phyloP scores from a whole-genome alignment of 352 stramenopile species.

The Globisporangium spinosum region DNA sequence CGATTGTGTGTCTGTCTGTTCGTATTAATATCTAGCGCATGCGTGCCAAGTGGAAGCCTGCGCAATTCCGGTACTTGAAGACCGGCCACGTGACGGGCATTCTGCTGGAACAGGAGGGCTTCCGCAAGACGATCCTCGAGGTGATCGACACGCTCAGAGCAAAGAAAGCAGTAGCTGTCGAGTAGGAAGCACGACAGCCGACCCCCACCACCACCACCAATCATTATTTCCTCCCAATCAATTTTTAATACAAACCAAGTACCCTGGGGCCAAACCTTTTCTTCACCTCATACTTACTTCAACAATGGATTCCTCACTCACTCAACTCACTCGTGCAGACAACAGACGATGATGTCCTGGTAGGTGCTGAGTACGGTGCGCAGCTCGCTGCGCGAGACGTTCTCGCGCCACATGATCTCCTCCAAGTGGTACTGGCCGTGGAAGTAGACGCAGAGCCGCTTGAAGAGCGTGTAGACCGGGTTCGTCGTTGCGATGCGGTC shows the following conservation, averaged over 20 bases:
- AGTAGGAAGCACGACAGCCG: background rate
- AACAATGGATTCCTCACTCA: too few species aligned
- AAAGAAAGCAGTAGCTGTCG: background rate
- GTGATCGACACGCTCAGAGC: slow-evolving; percentile 34
- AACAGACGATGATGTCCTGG: slow-evolving; percentile 80
- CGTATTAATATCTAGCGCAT: slow-evolving; percentile 33
- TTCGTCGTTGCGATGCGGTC: slow-evolving; percentile 80
- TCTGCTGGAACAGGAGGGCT: slow-evolving; percentile 64
- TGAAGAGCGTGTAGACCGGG: slow-evolving; percentile 78
- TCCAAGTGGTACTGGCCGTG: slow-evolving; percentile 84
- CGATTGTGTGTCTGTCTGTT: background rate
- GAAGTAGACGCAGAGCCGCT: slow-evolving; percentile 81
- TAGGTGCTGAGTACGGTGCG: slow-evolving; percentile 83
- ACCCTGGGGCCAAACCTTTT: background rate
- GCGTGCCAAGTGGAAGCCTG: slow-evolving; percentile 47
- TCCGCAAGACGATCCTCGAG: slow-evolving; percentile 69
- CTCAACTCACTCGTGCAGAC: slow-evolving; percentile 57
- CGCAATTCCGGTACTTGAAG: slow-evolving; percentile 59
- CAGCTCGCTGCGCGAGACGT: slow-evolving; percentile 73
- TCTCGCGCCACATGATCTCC: slow-evolving; percentile 90
- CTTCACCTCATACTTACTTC: background rate
- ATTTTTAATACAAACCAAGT: slow-evolving; percentile 15
- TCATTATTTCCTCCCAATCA: background rate
- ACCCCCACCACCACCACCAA: background rate
- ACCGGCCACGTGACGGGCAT: slow-evolving; percentile 79